Percentiles rank a stretch among this genome's conserved stretches.
phyloP scores from a whole-genome alignment of 2,329 filamentous ascomycete species.

The Cercospora zeina region DNA sequence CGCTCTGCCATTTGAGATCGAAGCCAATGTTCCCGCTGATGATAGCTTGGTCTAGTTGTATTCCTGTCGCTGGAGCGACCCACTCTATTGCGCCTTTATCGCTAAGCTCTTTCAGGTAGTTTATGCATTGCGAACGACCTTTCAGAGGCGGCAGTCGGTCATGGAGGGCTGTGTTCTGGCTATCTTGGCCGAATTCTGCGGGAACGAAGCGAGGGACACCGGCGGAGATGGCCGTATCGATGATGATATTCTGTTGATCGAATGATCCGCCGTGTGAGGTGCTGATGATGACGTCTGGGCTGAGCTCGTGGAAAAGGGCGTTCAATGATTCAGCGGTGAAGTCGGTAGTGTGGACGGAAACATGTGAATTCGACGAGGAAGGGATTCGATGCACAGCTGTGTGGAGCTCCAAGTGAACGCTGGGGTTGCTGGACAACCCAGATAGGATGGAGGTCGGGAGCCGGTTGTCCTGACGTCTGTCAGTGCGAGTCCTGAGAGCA shows the following conservation, averaged over 20 bases:
- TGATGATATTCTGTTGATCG: conserved; percentile 32
- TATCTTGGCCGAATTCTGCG: conserved; percentile 35
- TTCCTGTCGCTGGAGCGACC: conserved; percentile 42
- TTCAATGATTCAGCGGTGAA: conserved; percentile 39
- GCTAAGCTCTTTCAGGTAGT: conserved; percentile 34
- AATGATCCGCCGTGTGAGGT: conserved; percentile 32
- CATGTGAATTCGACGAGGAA: not conserved
- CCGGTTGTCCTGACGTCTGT: conserved; percentile 28
- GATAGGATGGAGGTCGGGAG: conserved; percentile 25
- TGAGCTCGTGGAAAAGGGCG: conserved; percentile 27
- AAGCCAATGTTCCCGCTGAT: conserved; percentile 42
- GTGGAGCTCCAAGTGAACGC: conserved; percentile 21
- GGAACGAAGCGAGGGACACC: conserved; percentile 31
- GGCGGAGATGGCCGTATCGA: conserved; percentile 30
- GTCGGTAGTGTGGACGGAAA: conserved; percentile 34
- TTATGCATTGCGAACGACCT: conserved; percentile 38
- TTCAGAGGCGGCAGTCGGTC: conserved; percentile 37
- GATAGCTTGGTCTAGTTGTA: conserved; percentile 39
- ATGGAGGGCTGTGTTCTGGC: conserved; percentile 38
- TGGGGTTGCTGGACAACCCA: conserved; percentile 3
- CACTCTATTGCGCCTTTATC: conserved; percentile 36
- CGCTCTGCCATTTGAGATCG: conserved; percentile 45
- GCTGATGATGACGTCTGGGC: conserved; percentile 36
- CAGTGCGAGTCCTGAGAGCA: not conserved
- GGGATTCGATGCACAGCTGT: conserved; percentile 17